Percentiles rank a stretch among this genome's conserved stretches.
Evolutionary conservation across 306 rosid species (phyloP).

Genomic region (Glycyrrhiza uralensis): DNA sequence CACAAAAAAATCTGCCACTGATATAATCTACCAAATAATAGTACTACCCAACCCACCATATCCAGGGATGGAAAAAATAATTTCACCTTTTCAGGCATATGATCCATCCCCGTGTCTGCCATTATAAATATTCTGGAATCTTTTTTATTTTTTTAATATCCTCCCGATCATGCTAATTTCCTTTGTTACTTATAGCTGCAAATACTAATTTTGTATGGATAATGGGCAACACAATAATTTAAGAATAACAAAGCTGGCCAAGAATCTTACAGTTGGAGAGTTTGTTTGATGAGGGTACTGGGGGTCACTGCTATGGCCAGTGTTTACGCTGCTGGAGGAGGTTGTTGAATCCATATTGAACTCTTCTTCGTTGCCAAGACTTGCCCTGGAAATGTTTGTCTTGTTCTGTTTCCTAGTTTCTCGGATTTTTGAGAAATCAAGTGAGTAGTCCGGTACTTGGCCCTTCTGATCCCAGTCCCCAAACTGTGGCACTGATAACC

Average conservation of each 20-base stretch:
- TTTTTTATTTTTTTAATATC: not conserved
- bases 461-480: conserved; percentile 99
- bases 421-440: conserved; percentile 93
- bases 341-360: conserved; percentile 46
- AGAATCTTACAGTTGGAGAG: conserved; percentile 80
- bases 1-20: too few relatives aligned
- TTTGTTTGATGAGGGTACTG: conserved; percentile 56
- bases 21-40: not conserved
- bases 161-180: not conserved
- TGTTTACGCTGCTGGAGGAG: conserved; percentile 36
- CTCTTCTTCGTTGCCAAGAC: conserved; percentile 96
- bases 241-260: not conserved
- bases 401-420: conserved; percentile 97
- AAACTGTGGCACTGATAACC: conserved; percentile 97
- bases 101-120: conserved; percentile 19
- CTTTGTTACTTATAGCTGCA: not conserved
- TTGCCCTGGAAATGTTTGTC: conserved; percentile 76
- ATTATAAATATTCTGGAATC: not conserved
- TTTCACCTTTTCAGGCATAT: too few relatives aligned
- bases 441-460: conserved; percentile 79
- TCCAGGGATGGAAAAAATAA: too few relatives aligned
- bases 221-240: not conserved
- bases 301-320: conserved; percentile 38
- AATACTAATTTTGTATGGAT: not conserved
- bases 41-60: too few relatives aligned